Evolutionary conservation across 805 yeast species (phyloP).

Genomic region (Ogataea corticis): DNA sequence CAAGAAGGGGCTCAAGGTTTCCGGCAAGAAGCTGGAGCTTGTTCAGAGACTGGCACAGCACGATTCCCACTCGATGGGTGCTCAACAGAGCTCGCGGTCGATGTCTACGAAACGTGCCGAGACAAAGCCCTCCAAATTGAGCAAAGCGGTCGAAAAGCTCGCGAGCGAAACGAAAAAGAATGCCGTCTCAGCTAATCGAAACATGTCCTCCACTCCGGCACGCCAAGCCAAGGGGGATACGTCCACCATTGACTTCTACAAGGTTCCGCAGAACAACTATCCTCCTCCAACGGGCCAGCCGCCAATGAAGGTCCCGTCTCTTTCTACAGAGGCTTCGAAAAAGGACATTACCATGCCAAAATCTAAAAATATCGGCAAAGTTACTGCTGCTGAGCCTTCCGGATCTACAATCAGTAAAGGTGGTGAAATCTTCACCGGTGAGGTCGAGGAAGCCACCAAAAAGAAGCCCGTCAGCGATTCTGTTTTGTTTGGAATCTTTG

Average conservation of each 20-base stretch:
- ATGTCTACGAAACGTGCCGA: conserved; percentile 17
- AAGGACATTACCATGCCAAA: conserved; percentile 13
- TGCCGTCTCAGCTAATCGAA: conserved; percentile 13
- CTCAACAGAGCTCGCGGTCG: conserved; percentile 9
- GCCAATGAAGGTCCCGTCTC: conserved; percentile 29
- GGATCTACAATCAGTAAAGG: conserved; percentile 16
- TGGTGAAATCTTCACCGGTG: conserved; percentile 19
- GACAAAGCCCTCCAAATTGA: conserved; percentile 2
- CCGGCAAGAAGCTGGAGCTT: conserved; percentile 63
- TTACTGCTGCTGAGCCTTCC: conserved; percentile 16
- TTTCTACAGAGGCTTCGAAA: conserved; percentile 29
- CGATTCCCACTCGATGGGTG: conserved; percentile 15
- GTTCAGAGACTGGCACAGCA: conserved; percentile 37
- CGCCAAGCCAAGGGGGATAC: conserved; percentile 51
- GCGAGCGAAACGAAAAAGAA: conserved; percentile 6
- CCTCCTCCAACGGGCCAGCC: conserved; percentile 26
- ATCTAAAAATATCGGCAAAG: conserved; percentile 4
- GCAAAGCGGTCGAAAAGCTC: conserved; percentile 4
- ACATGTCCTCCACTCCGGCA: conserved; percentile 24
- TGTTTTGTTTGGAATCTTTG: conserved; percentile 29
- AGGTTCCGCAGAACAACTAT: conserved; percentile 40
- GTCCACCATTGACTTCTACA: conserved; percentile 59
- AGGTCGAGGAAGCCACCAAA: conserved; percentile 2
- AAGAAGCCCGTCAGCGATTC: conserved; percentile 17
- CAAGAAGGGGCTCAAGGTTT: conserved; percentile 55